A percentile compares a stretch with the other conserved stretches of the same genome.
Conservation (phyloP, 2,329 filamentous ascomycete genomes). For the Aspergillus floridensis region DNA sequence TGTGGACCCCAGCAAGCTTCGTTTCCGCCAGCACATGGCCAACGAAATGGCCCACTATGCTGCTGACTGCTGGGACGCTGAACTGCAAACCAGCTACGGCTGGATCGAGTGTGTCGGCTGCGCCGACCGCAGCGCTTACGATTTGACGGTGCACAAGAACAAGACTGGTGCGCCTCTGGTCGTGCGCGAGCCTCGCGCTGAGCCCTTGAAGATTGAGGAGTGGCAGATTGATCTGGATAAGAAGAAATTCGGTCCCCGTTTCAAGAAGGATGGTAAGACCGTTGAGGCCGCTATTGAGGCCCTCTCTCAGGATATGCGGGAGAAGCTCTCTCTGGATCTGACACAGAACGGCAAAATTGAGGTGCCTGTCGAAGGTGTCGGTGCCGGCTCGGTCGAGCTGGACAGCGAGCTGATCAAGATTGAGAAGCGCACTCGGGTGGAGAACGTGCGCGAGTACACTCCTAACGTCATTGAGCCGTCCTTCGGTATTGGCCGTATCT, state of each 20-base stretch:
- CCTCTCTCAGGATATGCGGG: conserved; percentile 75
- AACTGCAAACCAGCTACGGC: conserved; percentile 84
- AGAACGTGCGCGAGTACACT: conserved; percentile 85
- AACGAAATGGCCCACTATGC: conserved; percentile 94
- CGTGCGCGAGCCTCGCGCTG: conserved; percentile 76
- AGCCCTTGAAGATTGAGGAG: conserved; percentile 77
- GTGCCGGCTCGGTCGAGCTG: conserved; percentile 73
- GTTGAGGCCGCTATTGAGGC: conserved; percentile 76
- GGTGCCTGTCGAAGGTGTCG: conserved; percentile 67
- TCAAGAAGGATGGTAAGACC: conserved; percentile 89
- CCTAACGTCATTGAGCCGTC: conserved; percentile 97
- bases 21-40: conserved; percentile 96
- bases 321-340: conserved; percentile 73
- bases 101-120: conserved; percentile 99
- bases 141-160: conserved; percentile 87
- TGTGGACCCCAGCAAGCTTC: conserved; percentile 80
- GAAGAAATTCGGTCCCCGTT: conserved; percentile 92
- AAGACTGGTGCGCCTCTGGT: conserved; percentile 84
- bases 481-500: conserved; percentile 91
- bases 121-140: conserved; percentile 92
- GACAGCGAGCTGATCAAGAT: conserved; percentile 77
- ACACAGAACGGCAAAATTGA: conserved; percentile 70
- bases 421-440: conserved; percentile 75
- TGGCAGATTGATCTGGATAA: conserved; percentile 86
- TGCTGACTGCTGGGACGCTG: conserved; percentile 95